Percentiles rank a stretch among this genome's conserved stretches.
Evolutionary conservation across 768 basidiomycete species (phyloP).

Genomic region (Kwoniella newhampshirensis): DNA sequence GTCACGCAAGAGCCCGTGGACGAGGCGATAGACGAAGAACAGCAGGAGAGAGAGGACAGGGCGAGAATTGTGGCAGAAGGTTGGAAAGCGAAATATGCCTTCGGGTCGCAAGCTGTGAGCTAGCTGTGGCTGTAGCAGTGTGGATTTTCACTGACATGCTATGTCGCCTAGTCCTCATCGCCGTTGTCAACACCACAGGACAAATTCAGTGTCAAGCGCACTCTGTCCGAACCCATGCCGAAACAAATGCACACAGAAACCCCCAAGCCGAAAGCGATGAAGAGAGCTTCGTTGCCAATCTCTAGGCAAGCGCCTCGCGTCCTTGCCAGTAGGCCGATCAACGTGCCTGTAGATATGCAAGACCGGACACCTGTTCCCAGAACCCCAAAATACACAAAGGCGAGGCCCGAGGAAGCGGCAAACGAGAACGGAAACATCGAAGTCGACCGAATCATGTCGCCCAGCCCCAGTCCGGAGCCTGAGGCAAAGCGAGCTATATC

Average conservation of each 20-base stretch:
- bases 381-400: background rate
- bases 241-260: background rate
- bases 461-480: background rate
- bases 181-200: conserved; percentile 1
- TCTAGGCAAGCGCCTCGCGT: conserved; percentile 2
- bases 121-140: background rate
- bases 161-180: conserved; percentile 10
- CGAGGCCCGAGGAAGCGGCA: background rate
- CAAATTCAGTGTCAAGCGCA: conserved; percentile 2
- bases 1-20: conserved; percentile 11
- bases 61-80: conserved; percentile 35
- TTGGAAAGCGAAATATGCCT: conserved; percentile 37
- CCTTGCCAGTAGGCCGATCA: conserved; percentile 2
- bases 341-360: background rate
- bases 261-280: background rate
- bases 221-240: conserved; percentile 6
- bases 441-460: background rate
- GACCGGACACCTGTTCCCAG: background rate
- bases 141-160: too few relatives aligned
- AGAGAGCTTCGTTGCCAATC: conserved; percentile 3
- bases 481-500: background rate
- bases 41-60: conserved; percentile 20
- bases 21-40: conserved; percentile 18
- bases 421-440: background rate
- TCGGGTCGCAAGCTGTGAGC: conserved; percentile 18